These are phyloP conservation scores for Alternaria rosae DNA, from an alignment of 2,329 filamentous ascomycete genomes.

Conservation along the genomic window DNA sequence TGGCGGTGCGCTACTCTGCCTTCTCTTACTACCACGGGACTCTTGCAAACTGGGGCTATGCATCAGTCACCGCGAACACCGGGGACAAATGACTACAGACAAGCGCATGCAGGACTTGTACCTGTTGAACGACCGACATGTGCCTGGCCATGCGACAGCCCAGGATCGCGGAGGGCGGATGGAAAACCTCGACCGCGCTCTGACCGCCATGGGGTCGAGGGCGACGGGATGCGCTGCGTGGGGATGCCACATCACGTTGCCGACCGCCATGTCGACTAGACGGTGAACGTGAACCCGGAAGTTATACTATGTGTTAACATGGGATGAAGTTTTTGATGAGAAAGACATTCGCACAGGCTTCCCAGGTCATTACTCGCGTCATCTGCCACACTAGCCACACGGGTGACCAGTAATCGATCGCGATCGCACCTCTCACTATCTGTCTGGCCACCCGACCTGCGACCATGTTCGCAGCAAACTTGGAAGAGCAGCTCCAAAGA, in stretches of 20 bases:
- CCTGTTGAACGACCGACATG: conserved; percentile 5
- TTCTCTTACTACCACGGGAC: neutral
- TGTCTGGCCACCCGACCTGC: conserved; percentile 4
- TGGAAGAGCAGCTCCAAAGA: neutral
- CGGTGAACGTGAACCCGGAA: conserved; percentile 2
- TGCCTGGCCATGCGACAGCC: conserved; percentile 8
- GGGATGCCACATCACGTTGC: conserved; percentile 18
- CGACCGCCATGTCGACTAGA: conserved; percentile 16
- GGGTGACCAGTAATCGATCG: neutral
- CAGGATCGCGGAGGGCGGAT: conserved; percentile 14
- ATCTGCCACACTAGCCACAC: conserved; percentile 5
- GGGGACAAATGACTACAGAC: conserved; percentile 7
- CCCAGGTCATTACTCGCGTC: conserved; percentile 1
- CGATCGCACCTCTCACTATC: neutral
- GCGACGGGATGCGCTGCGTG: conserved; percentile 12
- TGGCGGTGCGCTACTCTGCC: conserved; percentile 2
- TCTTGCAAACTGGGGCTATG: conserved; percentile 7
- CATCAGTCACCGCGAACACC: neutral
- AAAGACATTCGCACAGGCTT: conserved; percentile 1
- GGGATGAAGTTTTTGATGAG: conserved; percentile 1
- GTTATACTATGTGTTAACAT: neutral
- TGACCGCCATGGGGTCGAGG: conserved; percentile 17
- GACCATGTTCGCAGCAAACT: conserved; percentile 2
- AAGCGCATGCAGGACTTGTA: conserved; percentile 8
- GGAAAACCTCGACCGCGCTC: conserved; percentile 17